Evolutionary conservation across 139 green algal species (phyloP), one percentile per base, ranked within the genome.

Genomic region (Ulvella scutata): DNA sequence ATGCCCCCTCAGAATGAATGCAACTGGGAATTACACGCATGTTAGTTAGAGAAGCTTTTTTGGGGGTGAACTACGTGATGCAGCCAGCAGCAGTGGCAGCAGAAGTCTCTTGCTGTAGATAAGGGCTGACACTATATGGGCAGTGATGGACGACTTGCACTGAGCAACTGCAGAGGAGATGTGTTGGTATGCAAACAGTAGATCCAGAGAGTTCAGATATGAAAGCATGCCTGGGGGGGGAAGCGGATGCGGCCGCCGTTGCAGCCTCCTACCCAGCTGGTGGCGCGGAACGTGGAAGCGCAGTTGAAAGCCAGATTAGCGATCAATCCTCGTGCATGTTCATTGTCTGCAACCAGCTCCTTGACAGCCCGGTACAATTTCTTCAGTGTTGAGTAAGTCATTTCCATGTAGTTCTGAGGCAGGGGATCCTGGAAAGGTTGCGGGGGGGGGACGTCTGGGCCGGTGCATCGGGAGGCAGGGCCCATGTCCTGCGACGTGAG

Each of bases 211-310:
- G n/a, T n/a, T n/a, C n/a, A n/a, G n/a, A n/a, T n/a, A n/a, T n/a
- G n/a, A n/a, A n/a, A n/a, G 36, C 39, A 37, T 28, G 36, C 72
- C 76, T 86, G 76, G 7, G 81, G 78, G 2, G 72, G 23, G 21
- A 83, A 72, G 61, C 82, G 76, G 61, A 86, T 83, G 38, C 72
- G 43, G 2, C 78, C 82, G 31, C 82, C 79, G 75, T 86, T 86
- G 72, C 82, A 86, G 75, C 79, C 78, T 39, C 82, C 82, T 3
- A 3, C 43, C 51, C 82, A 75, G 75, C 84, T 80, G 2, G 82
- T 86, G 13, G 72, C 74, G 3, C 72, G 72, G 72, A 60, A 75
- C 3, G 72, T 75, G 33, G 72, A 44, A 3, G 72, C 72, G 72
- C 72, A 75, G 29, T 51, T 9, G 36, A 36, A 75, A 43, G 72